Conservation (phyloP, 768 basidiomycete species). For the Mycena kentingensis region DNA sequence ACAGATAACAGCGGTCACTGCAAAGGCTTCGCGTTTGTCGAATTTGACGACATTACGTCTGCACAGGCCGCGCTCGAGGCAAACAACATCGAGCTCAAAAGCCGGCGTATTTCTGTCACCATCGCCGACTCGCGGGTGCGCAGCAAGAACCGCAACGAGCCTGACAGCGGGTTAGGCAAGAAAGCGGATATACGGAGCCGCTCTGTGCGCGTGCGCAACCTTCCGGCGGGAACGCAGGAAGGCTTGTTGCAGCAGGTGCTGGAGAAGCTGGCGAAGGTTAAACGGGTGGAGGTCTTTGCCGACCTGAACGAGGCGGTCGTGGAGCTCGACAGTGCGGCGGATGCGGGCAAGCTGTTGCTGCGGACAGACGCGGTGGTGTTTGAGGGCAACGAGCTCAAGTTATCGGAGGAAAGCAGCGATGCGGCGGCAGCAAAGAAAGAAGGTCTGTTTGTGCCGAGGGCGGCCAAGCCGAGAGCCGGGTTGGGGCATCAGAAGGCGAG, state of each 20-base stretch:
- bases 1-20: constrained; percentile 67
- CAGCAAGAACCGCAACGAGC: constrained; percentile 43
- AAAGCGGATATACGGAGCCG: constrained; percentile 62
- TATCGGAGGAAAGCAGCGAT: constrained; percentile 56
- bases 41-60: constrained; percentile 68
- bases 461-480: constrained; percentile 71
- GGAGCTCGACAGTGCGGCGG: constrained; percentile 67
- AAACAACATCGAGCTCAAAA: constrained; percentile 88
- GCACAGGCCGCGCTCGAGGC: constrained; percentile 72
- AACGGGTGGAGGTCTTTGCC: constrained; percentile 74
- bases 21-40: constrained; percentile 91
- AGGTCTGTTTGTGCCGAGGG: constrained; percentile 68
- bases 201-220: constrained; percentile 72
- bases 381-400: constrained; percentile 56
- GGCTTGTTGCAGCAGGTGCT: constrained; percentile 88
- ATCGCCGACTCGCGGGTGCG: constrained; percentile 74
- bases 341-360: constrained; percentile 79
- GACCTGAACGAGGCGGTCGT: constrained; percentile 62
- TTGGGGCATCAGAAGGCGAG: constrained; percentile 58
- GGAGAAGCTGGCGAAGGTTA: constrained; percentile 72
- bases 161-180: constrained; percentile 61
- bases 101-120: constrained; percentile 87
- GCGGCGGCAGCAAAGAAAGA: constrained; percentile 39
- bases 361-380: constrained; percentile 72
- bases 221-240: constrained; percentile 82